phyloP scores from a whole-genome alignment of 345 rosid species.

The Geranium brycei region DNA sequence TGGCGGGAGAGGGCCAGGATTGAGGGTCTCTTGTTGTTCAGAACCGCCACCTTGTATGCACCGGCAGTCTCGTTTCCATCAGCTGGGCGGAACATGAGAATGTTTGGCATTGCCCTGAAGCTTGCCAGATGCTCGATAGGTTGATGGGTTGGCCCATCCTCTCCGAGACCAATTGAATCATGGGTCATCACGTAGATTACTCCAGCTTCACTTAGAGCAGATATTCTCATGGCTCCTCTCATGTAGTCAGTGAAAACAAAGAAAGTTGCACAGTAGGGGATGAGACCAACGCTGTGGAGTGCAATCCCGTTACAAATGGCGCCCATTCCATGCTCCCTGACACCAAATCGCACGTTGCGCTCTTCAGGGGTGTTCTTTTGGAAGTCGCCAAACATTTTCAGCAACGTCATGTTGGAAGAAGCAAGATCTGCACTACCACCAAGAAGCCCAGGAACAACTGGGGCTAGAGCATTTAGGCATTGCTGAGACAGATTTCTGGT shows the following conservation, averaged over 20 bases:
- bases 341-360: constrained; percentile 20
- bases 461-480: constrained; percentile 21
- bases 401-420: constrained; percentile 19
- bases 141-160: constrained; percentile 36
- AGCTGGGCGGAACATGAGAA: constrained; percentile 24
- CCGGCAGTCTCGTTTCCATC: constrained; percentile 33
- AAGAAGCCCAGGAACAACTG: constrained; percentile 25
- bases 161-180: constrained; percentile 30
- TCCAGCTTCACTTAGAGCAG: constrained; percentile 27
- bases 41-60: constrained; percentile 18
- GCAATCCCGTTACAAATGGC: constrained; percentile 33
- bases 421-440: constrained; percentile 36
- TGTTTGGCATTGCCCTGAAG: constrained; percentile 20
- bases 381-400: constrained; percentile 15
- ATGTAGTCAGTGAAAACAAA: constrained; percentile 26
- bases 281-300: constrained; percentile 14
- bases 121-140: constrained; percentile 28
- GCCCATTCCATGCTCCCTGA: constrained; percentile 31
- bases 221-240: constrained; percentile 21
- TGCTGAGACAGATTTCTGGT: constrained; percentile 19
- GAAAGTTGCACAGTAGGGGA: constrained; percentile 27
- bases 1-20: constrained; percentile 23
- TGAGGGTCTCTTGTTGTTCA: constrained; percentile 15
- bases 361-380: constrained; percentile 12
- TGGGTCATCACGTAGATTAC: constrained; percentile 27